Base-by-base conservation (phyloP, 108 stramenopile species). In the Skeletonema grethae region DNA sequence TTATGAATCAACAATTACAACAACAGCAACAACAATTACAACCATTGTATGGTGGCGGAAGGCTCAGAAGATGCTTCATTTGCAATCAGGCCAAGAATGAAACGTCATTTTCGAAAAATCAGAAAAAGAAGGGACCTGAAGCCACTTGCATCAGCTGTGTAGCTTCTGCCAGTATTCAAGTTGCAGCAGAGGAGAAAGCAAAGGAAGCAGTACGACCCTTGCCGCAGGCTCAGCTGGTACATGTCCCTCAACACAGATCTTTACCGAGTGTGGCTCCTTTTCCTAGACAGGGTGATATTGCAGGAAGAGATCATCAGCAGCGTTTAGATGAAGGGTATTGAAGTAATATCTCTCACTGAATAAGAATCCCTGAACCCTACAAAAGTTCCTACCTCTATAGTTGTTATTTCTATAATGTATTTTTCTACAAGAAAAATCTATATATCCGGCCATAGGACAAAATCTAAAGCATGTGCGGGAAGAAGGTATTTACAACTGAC, bases 401-500 rank as follows among this genome's bases (percentile, higher is more conserved):
- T 43, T 48, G 11, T 28, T 16, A 48, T 55, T 30, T 38, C 10
- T 38, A 38, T 10, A 9, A 38, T 38, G 50, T 31, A 53, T 13
- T 12, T 22, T 30, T 11, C 61, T 18, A 20, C 15, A 34, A 0
- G 4, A 34, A 1, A 0, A 20, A 36, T 62, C 20, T 20, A 34
- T 39, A 35, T 18, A 15, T 62, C 4, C 16, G 16, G 2, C 46
- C n/a, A 66, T 30, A 28, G 25, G 25, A 28, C 12, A 15, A 8
- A 8, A 63, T 4, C 56, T 77, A 83, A 50, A 86, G 55, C 79
- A 82, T 64, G 48, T 87, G 80, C 0, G 89, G 89, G 56, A 88
- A 86, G 55, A 82, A 90, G 7, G 82, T 72, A 57, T 86, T 85
- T 16, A 86, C 24, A 5, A 91, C 77, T 10, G 85, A 65, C 65